phyloP scores from a whole-genome alignment of 2,329 filamentous ascomycete genomes.

The Penicillium sp. region DNA sequence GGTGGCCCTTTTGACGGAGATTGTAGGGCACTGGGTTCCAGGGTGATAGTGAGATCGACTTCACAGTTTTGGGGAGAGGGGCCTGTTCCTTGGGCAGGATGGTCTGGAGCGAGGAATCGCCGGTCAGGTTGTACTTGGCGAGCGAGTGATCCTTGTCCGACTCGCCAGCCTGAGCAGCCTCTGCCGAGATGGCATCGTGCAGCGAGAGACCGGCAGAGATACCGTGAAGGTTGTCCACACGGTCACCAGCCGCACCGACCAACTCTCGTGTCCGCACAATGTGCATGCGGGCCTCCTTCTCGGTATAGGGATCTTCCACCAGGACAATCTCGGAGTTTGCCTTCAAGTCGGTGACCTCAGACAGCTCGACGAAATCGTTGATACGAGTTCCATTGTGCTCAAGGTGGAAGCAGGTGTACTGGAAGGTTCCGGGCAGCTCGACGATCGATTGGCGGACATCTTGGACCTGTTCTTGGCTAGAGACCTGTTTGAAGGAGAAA shows the following conservation, averaged over 20 bases:
- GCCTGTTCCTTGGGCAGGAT: constrained; percentile 70
- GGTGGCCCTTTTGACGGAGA: constrained; percentile 85
- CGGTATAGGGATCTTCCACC: constrained; percentile 94
- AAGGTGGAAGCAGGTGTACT: constrained; percentile 98
- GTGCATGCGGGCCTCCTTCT: constrained; percentile 97
- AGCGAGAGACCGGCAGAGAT: constrained; percentile 82
- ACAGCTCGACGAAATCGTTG: constrained; percentile 93
- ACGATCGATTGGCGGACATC: constrained; percentile 96
- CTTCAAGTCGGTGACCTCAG: constrained; percentile 79
- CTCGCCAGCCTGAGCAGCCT: constrained; percentile 46
- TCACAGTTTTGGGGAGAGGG: constrained; percentile 83
- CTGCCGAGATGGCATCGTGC: constrained; percentile 70
- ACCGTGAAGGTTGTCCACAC: constrained; percentile 83
- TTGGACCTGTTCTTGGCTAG: constrained; percentile 92
- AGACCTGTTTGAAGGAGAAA: constrained; percentile 60
- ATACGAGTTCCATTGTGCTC: constrained; percentile 85
- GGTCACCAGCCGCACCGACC: constrained; percentile 86
- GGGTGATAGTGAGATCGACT: constrained; percentile 80
- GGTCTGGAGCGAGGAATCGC: constrained; percentile 65
- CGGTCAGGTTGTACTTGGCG: constrained; percentile 75
- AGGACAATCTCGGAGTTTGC: constrained; percentile 76
- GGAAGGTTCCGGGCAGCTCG: constrained; percentile 87
- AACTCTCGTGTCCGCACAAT: constrained; percentile 87
- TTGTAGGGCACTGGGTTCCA: constrained; percentile 97
- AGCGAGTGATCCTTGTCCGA: constrained; percentile 57